Conservation (phyloP, 2,329 filamentous ascomycete genomes). For the Cercospora sp. region DNA sequence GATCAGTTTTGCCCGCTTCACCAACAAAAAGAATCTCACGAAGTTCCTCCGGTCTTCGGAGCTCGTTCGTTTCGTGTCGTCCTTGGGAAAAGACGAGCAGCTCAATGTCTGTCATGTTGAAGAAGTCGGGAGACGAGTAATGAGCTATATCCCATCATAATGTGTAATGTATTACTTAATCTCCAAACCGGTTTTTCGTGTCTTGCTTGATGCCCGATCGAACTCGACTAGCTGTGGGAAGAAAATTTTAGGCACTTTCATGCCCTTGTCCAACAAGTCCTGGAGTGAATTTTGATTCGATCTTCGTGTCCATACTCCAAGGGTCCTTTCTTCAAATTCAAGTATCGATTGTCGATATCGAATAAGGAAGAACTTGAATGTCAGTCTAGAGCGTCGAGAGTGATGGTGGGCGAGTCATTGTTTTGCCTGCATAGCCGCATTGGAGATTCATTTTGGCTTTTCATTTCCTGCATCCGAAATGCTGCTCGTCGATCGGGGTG, state of each 20-base stretch:
- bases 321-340: constrained; percentile 2
- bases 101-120: too few species aligned
- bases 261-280: background rate
- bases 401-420: background rate
- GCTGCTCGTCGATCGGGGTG: background rate
- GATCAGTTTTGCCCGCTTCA: too few species aligned
- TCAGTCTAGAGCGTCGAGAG: background rate
- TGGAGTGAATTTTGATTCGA: background rate
- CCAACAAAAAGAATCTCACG: too few species aligned
- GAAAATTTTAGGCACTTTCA: background rate
- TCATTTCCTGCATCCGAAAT: background rate
- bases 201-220: background rate
- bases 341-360: background rate
- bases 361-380: background rate
- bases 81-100: too few species aligned
- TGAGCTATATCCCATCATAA: background rate
- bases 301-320: background rate
- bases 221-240: background rate
- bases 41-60: too few species aligned
- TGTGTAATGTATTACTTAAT: background rate
- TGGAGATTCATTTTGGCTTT: background rate
- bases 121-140: background rate
- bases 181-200: background rate
- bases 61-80: too few species aligned
- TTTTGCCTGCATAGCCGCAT: background rate